Percentiles rank a stretch among this genome's conserved stretches.
phyloP scores from a whole-genome alignment of 441 rosid genomes.

The Croton laevigatus region DNA sequence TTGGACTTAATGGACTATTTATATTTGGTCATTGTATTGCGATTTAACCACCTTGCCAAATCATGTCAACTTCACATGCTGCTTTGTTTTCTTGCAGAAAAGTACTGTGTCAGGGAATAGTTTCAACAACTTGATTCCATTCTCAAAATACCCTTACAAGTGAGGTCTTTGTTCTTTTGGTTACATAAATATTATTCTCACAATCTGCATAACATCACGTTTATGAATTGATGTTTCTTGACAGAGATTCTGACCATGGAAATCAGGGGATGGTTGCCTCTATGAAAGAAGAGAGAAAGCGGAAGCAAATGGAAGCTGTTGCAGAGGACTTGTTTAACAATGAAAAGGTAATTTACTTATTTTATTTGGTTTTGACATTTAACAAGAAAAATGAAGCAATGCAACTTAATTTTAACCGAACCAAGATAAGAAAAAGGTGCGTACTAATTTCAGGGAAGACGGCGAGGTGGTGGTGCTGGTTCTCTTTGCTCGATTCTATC shows the following conservation, averaged over 20 bases:
- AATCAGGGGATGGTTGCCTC: constrained; percentile 47
- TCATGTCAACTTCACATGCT: background rate
- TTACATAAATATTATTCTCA: constrained; percentile 5
- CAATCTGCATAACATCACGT: constrained; percentile 5
- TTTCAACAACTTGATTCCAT: constrained; percentile 83
- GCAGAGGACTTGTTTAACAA: constrained; percentile 80
- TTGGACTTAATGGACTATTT: too few species aligned
- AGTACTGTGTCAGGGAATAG: constrained; percentile 75
- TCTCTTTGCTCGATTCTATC: constrained; percentile 49
- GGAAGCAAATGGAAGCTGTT: constrained; percentile 84
- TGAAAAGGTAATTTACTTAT: constrained; percentile 50
- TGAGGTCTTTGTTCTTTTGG: constrained; percentile 32
- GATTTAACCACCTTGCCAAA: too few species aligned
- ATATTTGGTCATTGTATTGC: background rate
- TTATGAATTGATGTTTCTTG: constrained; percentile 14
- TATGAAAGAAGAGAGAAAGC: constrained; percentile 75
- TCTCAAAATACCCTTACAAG: constrained; percentile 83
- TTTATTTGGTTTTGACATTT: background rate
- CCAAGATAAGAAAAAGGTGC: background rate
- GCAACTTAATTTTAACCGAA: background rate
- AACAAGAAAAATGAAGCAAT: background rate
- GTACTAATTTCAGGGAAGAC: constrained; percentile 50
- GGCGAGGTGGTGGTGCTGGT: constrained; percentile 60
- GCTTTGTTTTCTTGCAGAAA: constrained; percentile 34
- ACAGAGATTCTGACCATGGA: constrained; percentile 52